Evolutionary conservation across 2,329 filamentous ascomycete species (phyloP), one percentile per base, ranked within the genome.

Genomic region (Coniochaeta sp.): DNA sequence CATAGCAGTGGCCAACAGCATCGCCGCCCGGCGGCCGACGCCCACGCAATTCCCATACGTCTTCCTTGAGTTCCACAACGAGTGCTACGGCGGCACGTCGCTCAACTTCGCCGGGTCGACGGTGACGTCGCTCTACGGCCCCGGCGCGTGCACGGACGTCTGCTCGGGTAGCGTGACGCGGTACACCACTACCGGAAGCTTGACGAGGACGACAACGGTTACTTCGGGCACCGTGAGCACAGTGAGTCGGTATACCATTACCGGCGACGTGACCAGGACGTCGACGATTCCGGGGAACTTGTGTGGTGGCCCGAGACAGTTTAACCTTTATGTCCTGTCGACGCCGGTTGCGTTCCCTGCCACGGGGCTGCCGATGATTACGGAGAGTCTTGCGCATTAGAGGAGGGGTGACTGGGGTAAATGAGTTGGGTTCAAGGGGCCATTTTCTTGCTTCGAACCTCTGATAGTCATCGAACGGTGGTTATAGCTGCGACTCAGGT

Each of bases 261-360:
- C n/a, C n/a, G n/a, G n/a, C 8, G 38, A 42, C 6, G 53, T 53
- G 22, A 45, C 53, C 1, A 53, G 53, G 8, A 64, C 64, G 32
- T 60, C 63, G 14, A 42, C 38, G 3, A 22, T 24, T 6, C n/a
- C n/a, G 6, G n/a, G 18, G 18, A 48, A 61, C 33, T 64, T 52
- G 24, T 70, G 67, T 50, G 66, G 67, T 28, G 67, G 59, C 0
- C 49, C 59, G 1, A 63, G 62, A 48, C 63, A 64, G 64, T 65
- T 68, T 53, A 65, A 69, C 56, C 48, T 69, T 18, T 68, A 67
- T 53, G 64, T 42, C 1, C 8, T 42, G 38, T 42, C 38, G 18
- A 42, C 38, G 20, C 38, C 38, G 22, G 38, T 42, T 7, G 8
- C 38, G 14, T 42, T 22, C 18, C 38, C 38, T 1, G 18, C 20